Percentiles rank a stretch among this genome's conserved stretches.
Conservation (phyloP, 2,329 filamentous ascomycete species). For the Cladosporium sp. region DNA sequence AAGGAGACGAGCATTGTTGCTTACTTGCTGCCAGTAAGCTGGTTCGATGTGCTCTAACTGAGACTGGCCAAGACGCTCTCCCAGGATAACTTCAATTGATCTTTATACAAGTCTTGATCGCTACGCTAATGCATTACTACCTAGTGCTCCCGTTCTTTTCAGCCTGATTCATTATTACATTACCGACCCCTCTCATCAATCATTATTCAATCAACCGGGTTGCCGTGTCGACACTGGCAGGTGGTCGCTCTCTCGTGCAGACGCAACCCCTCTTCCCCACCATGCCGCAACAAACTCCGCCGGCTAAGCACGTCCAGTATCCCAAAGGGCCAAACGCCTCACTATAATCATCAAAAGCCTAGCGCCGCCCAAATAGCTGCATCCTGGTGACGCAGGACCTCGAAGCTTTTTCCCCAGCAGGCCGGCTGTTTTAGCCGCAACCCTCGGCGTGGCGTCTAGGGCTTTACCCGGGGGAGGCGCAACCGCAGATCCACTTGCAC, state of each 20-base stretch:
- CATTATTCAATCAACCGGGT: neutral
- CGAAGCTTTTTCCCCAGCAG: no score
- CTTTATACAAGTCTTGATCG: neutral
- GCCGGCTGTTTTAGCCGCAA: slow-evolving; percentile 3
- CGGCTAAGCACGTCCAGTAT: slow-evolving; percentile 1
- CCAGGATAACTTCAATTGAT: neutral
- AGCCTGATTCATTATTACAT: slow-evolving; percentile 2
- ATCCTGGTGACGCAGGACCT: no score
- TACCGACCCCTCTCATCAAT: neutral
- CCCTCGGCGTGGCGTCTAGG: slow-evolving; percentile 5
- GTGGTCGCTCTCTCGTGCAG: neutral
- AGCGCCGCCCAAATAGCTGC: no score
- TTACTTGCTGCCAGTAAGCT: no score
- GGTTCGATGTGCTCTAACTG: no score
- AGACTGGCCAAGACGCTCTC: neutral
- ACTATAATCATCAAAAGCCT: no score
- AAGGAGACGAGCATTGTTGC: slow-evolving; percentile 6
- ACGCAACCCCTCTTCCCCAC: neutral
- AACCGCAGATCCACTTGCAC: neutral
- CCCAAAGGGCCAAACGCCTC: no score
- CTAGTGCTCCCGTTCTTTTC: neutral
- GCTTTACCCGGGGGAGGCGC: slow-evolving; percentile 5
- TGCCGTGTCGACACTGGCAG: neutral
- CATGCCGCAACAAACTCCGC: neutral
- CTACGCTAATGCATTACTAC: neutral